Percentiles rank a stretch among this genome's conserved stretches.
These are phyloP conservation scores for Eucalyptus pauciflora DNA, from an alignment of 345 rosid genomes.

Conservation along the genomic window DNA sequence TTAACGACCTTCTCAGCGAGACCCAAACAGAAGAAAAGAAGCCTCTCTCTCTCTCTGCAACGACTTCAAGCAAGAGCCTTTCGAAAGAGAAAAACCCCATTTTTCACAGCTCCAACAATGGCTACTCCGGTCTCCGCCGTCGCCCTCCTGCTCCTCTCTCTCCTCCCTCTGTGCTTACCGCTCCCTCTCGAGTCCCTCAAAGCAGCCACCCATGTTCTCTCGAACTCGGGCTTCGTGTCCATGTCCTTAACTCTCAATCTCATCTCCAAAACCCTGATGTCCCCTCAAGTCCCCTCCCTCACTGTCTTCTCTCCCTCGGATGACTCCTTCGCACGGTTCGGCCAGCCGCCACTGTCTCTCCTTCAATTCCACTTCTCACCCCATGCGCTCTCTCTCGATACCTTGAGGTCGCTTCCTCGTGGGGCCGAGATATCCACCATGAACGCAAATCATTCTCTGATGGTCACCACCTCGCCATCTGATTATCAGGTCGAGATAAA, in stretches of 20 bases:
- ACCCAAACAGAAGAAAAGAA: not conserved
- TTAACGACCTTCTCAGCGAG: not conserved
- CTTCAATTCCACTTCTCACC: slow-evolving; percentile 29
- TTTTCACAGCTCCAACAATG: not conserved
- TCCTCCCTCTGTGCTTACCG: not conserved
- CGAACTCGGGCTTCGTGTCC: slow-evolving; percentile 15
- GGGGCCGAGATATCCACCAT: slow-evolving; percentile 22
- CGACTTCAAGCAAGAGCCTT: not conserved
- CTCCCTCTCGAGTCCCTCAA: slow-evolving; percentile 2
- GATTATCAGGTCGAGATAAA: slow-evolving; percentile 1
- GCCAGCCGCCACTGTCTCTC: slow-evolving; percentile 26
- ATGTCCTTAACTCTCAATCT: slow-evolving; percentile 22
- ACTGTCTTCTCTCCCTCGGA: slow-evolving; percentile 38
- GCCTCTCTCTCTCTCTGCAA: not conserved
- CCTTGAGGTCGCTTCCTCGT: slow-evolving; percentile 14
- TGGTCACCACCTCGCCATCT: slow-evolving; percentile 6
- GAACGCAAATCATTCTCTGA: slow-evolving; percentile 15
- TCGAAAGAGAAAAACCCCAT: not conserved
- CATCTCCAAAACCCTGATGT: not conserved
- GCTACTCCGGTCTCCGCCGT: not conserved
- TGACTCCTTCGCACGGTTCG: slow-evolving; percentile 9
- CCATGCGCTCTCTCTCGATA: slow-evolving; percentile 1
- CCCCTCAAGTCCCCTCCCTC: slow-evolving; percentile 9
- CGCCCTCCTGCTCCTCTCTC: not conserved
- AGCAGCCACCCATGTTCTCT: slow-evolving; percentile 12